Percentiles rank a stretch among this genome's conserved stretches.
Evolutionary conservation across 257 asterid genomes (phyloP).

Genomic region (Solanum commersonii): DNA sequence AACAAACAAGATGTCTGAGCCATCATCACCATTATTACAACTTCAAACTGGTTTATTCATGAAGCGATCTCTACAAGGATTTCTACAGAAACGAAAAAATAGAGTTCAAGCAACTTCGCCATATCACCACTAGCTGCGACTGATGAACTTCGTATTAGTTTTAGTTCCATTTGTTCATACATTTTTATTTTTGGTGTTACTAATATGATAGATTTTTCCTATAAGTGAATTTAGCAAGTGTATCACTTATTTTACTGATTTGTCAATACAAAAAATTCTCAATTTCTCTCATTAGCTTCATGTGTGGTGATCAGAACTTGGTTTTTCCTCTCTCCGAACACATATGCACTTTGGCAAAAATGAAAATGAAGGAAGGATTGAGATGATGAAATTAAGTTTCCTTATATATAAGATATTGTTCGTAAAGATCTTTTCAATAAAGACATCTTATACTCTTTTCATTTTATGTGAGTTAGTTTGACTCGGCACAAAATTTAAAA

Average conservation of each 20-base stretch:
- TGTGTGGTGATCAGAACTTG: too few species aligned
- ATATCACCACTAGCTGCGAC: background rate
- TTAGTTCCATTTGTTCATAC: background rate
- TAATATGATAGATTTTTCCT: too few species aligned
- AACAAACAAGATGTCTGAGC: background rate
- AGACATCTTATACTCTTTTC: too few species aligned
- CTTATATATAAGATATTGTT: too few species aligned
- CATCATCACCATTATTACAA: background rate
- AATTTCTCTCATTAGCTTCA: background rate
- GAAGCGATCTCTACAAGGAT: slow-evolving; percentile 18
- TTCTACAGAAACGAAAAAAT: slow-evolving; percentile 20
- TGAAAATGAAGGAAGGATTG: too few species aligned
- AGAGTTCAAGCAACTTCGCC: slow-evolving; percentile 12
- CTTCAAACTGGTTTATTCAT: background rate
- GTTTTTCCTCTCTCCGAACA: background rate
- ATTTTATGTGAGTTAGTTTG: too few species aligned
- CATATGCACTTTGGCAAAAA: too few species aligned
- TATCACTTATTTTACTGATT: background rate
- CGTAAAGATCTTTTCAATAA: too few species aligned
- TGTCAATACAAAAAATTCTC: background rate
- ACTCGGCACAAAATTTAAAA: too few species aligned
- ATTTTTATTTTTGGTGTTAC: background rate
- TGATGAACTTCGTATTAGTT: background rate
- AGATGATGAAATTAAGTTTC: too few species aligned
- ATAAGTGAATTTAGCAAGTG: background rate